These are phyloP conservation scores for Wickerhamiella vanderwaltii DNA, from an alignment of 805 yeast species.

Conservation along the genomic window DNA sequence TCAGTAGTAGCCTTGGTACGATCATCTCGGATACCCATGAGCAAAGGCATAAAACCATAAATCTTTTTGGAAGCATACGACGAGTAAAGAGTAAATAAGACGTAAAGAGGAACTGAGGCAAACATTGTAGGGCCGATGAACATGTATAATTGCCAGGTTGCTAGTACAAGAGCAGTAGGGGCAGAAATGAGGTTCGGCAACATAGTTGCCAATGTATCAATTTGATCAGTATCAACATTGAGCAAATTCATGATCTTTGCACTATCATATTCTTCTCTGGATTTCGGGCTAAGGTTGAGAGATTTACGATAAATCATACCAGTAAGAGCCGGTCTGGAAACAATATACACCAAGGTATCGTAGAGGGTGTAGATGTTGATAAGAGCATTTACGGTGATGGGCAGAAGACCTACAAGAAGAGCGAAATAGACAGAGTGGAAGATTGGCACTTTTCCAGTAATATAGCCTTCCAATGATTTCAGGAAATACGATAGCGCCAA, in stretches of 20 bases:
- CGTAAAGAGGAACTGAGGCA: constrained; percentile 71
- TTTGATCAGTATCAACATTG: constrained; percentile 84
- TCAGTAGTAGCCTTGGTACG: constrained; percentile 80
- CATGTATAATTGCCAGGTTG: constrained; percentile 58
- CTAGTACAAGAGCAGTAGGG: constrained; percentile 68
- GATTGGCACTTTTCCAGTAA: constrained; percentile 14
- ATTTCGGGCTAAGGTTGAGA: constrained; percentile 49
- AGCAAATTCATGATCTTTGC: constrained; percentile 89
- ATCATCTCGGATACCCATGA: constrained; percentile 80
- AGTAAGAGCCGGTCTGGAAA: constrained; percentile 35
- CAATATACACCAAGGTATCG: constrained; percentile 14
- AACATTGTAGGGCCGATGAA: constrained; percentile 79
- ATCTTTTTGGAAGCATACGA: constrained; percentile 46
- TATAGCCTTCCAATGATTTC: constrained; percentile 14
- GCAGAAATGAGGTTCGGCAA: constrained; percentile 79
- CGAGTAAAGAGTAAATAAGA: constrained; percentile 65
- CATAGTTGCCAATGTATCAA: constrained; percentile 64
- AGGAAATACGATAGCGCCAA: constrained; percentile 17
- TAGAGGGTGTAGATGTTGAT: constrained; percentile 14
- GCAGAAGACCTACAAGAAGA: constrained; percentile 17
- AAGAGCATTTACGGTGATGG: constrained; percentile 15
- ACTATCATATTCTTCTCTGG: constrained; percentile 53
- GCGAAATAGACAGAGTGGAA: constrained; percentile 19
- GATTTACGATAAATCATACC: constrained; percentile 60
- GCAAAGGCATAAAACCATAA: constrained; percentile 56